These are phyloP conservation scores for Acanthamoeba culbertsoni DNA, from an alignment of 208 protist genomes.

Conservation along the genomic window DNA sequence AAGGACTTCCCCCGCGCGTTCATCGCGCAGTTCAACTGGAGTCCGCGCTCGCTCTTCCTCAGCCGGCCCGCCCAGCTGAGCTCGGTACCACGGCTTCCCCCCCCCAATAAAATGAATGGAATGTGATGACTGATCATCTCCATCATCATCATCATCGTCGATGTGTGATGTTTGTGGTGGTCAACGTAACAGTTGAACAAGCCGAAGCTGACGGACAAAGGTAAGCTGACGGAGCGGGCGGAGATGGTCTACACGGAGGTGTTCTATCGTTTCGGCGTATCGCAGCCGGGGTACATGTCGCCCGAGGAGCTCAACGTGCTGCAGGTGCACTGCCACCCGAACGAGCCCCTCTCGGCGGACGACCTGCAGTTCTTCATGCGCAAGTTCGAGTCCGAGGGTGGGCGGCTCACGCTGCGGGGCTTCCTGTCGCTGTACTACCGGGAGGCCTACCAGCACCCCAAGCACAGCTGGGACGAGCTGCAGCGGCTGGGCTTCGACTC, in stretches of 20 bases:
- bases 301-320: slow-evolving; percentile 40
- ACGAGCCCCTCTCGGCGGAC: slow-evolving; percentile 10
- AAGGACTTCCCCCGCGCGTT: slow-evolving; percentile 22
- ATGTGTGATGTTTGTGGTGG: background rate
- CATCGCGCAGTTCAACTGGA: background rate
- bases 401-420: slow-evolving; percentile 3
- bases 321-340: slow-evolving; percentile 41
- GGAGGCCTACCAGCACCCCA: slow-evolving; percentile 23
- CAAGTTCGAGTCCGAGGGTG: background rate
- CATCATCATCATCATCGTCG: background rate
- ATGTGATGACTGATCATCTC: background rate
- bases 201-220: background rate
- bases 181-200: background rate
- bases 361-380: background rate
- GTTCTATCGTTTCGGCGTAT: slow-evolving; percentile 23
- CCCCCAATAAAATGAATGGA: background rate
- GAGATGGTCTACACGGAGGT: slow-evolving; percentile 34
- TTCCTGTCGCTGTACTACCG: slow-evolving; percentile 21
- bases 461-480: slow-evolving; percentile 42
- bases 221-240: background rate
- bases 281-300: slow-evolving; percentile 15
- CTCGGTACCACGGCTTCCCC: background rate
- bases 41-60: background rate
- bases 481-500: slow-evolving; percentile 14
- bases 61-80: background rate